Conservation (phyloP, 1,284 basidiomycete species). For the Paramarasmius palmivorus region DNA sequence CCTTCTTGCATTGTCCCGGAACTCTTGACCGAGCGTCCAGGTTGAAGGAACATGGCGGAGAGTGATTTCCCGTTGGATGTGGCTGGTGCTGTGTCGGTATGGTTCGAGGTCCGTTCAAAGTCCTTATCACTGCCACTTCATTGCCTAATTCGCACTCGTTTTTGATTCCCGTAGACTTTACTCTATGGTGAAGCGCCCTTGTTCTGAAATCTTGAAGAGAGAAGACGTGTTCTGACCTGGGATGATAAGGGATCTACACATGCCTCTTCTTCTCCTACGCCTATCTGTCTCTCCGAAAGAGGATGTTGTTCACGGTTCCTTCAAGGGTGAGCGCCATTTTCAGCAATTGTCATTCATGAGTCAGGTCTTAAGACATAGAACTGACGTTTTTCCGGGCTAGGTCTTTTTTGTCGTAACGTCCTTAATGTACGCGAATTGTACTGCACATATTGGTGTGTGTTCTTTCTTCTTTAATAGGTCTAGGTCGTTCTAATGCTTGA, state of each 20-base stretch:
- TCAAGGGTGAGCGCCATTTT: constrained; percentile 13
- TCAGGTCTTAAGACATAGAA: background rate
- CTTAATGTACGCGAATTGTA: constrained; percentile 13
- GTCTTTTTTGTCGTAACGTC: constrained; percentile 13
- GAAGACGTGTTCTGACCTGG: background rate
- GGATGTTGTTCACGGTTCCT: constrained; percentile 15
- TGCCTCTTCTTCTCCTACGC: constrained; percentile 19
- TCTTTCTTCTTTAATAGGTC: background rate
- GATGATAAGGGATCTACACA: constrained; percentile 16
- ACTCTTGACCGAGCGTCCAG: background rate
- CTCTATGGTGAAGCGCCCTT: constrained; percentile 13
- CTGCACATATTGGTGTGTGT: constrained; percentile 4
- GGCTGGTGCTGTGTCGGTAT: constrained; percentile 17
- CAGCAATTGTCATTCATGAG: background rate
- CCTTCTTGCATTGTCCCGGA: background rate
- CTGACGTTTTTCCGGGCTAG: background rate
- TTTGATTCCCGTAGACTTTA: constrained; percentile 4
- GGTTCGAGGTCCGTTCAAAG: constrained; percentile 16
- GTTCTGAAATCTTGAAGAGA: background rate
- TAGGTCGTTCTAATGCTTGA: background rate
- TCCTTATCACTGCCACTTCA: background rate
- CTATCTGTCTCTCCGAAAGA: constrained; percentile 18
- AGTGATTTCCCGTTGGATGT: constrained; percentile 13
- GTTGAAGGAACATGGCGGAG: background rate
- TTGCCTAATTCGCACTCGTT: background rate